These are phyloP conservation scores for Populus simonii DNA, from an alignment of 345 rosid species.

Conservation along the genomic window DNA sequence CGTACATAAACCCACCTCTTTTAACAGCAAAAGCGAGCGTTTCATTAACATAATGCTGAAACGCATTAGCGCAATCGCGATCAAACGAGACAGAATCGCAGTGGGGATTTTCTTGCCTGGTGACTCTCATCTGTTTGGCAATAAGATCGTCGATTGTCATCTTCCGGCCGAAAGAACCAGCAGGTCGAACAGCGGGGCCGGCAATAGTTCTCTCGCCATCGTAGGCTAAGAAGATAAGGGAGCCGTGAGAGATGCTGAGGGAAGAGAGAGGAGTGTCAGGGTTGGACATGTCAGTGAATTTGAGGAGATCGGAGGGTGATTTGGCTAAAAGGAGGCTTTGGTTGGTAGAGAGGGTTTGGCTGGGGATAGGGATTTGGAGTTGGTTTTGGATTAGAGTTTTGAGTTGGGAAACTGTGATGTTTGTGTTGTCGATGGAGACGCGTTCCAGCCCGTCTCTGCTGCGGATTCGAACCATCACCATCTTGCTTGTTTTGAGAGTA, in stretches of 20 bases:
- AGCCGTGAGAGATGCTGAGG: slow-evolving; percentile 67
- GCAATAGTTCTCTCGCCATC: slow-evolving; percentile 73
- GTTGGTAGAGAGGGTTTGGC: slow-evolving; percentile 74
- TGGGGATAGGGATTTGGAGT: slow-evolving; percentile 71
- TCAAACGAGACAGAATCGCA: slow-evolving; percentile 84
- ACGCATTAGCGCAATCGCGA: slow-evolving; percentile 73
- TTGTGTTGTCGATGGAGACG: slow-evolving; percentile 49
- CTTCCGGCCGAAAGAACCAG: slow-evolving; percentile 91
- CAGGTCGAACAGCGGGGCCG: slow-evolving; percentile 62
- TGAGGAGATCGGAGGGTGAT: slow-evolving; percentile 45
- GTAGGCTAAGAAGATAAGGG: slow-evolving; percentile 67
- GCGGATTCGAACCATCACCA: slow-evolving; percentile 82
- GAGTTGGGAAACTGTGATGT: slow-evolving; percentile 56
- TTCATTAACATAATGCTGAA: slow-evolving; percentile 74
- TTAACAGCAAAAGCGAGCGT: slow-evolving; percentile 73
- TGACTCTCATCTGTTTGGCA: slow-evolving; percentile 81
- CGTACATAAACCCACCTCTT: slow-evolving; percentile 94
- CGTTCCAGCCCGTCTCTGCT: slow-evolving; percentile 96
- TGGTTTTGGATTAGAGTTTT: slow-evolving; percentile 72
- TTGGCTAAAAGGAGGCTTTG: slow-evolving; percentile 75
- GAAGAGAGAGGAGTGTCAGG: slow-evolving; percentile 52
- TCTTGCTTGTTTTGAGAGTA: background rate
- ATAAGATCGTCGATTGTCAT: slow-evolving; percentile 95
- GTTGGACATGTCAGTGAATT: slow-evolving; percentile 65
- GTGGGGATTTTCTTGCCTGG: slow-evolving; percentile 77